Evolutionary conservation across 2,329 filamentous ascomycete species (phyloP).

Genomic region (Macrophomina tecta): DNA sequence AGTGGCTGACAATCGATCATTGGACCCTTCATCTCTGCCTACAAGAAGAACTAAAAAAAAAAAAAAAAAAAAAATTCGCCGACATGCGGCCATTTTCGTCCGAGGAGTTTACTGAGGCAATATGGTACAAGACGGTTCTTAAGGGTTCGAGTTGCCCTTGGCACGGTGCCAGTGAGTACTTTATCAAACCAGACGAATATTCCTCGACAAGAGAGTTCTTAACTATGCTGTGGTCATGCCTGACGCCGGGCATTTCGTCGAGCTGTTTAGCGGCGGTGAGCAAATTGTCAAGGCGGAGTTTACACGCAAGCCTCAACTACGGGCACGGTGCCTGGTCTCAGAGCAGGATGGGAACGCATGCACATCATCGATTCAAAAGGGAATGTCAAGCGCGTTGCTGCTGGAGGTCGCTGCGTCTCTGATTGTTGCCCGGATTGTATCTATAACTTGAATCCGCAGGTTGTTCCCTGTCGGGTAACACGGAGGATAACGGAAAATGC

Average conservation of each 20-base stretch:
- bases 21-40: conserved; percentile 45
- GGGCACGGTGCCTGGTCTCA: not conserved
- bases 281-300: not conserved
- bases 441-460: conserved; percentile 2
- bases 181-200: not conserved
- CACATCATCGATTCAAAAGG: not conserved
- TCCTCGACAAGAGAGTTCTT: not conserved
- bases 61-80: not conserved
- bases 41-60: conserved; percentile 32
- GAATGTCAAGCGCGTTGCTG: conserved; percentile 1
- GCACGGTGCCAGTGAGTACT: not conserved
- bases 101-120: not conserved
- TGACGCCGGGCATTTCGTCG: not conserved
- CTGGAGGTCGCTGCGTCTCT: conserved; percentile 1
- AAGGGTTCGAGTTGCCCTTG: not conserved
- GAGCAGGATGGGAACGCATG: not conserved
- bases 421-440: not conserved
- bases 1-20: conserved; percentile 44
- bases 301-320: not conserved
- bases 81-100: not conserved
- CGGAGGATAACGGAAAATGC: not conserved
- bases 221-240: conserved; percentile 3
- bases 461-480: not conserved
- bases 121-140: not conserved
- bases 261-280: conserved; percentile 3